Conservation (phyloP, 2,329 filamentous ascomycete species). For the Diaporthe australafricana region DNA sequence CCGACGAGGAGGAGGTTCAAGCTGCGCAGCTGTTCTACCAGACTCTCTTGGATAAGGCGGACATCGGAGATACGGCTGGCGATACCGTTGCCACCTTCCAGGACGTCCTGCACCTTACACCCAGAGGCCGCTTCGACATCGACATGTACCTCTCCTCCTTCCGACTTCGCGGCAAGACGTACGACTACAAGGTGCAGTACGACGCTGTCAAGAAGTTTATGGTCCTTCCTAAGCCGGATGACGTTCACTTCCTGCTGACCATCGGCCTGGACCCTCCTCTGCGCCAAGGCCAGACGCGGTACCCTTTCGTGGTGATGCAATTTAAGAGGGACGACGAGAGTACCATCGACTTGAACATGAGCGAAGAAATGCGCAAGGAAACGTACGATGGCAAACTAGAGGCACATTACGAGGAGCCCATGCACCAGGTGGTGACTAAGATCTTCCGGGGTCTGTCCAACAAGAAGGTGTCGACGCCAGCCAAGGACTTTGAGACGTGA, state of each 20-base stretch:
- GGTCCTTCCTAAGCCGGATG: conserved; percentile 97
- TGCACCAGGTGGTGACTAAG: conserved; percentile 93
- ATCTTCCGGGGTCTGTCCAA: conserved; percentile 95
- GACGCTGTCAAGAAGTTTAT: conserved; percentile 99
- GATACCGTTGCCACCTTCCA: conserved; percentile 98
- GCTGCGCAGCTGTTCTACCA: conserved; percentile 98
- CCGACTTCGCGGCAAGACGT: conserved; percentile 96
- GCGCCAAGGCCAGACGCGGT: conserved; percentile 95
- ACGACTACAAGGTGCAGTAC: conserved; percentile 99
- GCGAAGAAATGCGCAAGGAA: conserved; percentile 84
- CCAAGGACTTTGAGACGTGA: conserved; percentile 89
- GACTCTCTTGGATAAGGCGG: conserved; percentile 96
- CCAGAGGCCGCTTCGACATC: conserved; percentile 99
- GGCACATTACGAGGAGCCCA: conserved; percentile 90
- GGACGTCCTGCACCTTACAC: conserved; percentile 96
- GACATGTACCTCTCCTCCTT: conserved; percentile 99
- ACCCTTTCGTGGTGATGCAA: conserved; percentile 99
- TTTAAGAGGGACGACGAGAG: conserved; percentile 98
- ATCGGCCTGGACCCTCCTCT: conserved; percentile 95
- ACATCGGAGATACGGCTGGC: conserved; percentile 98
- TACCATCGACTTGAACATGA: conserved; percentile 95
- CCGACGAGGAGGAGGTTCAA: conserved; percentile 86
- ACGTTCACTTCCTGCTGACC: conserved; percentile 93
- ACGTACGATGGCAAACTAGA: conserved; percentile 92
- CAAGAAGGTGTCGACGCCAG: conserved; percentile 94